phyloP scores from a whole-genome alignment of 306 rosid genomes.

The cucumber (Cucumis sativus) region DNA sequence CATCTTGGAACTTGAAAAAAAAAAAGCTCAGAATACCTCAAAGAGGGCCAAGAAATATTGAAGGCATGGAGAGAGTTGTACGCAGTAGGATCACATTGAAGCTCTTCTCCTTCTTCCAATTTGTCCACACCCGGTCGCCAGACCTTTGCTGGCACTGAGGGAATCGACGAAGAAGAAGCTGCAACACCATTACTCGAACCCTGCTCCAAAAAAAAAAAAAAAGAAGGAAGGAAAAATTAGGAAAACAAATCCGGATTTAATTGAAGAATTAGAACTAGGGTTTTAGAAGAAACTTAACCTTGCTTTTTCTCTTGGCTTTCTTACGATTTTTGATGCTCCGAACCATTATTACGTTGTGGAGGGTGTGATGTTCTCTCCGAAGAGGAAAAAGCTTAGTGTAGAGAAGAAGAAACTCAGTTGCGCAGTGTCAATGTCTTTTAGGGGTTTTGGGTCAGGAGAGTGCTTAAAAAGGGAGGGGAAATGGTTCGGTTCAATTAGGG shows the following conservation, averaged over 20 bases:
- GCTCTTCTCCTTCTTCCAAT: constrained; percentile 95
- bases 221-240: neutral
- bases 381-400: neutral
- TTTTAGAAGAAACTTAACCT: constrained; percentile 27
- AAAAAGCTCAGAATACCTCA: constrained; percentile 35
- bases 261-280: neutral
- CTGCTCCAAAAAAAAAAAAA: constrained; percentile 9
- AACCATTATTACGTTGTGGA: constrained; percentile 24
- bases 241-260: neutral
- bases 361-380: neutral
- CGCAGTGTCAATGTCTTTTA: neutral
- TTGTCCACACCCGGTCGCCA: constrained; percentile 98
- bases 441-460: neutral
- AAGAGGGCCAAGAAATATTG: constrained; percentile 84
- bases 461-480: neutral
- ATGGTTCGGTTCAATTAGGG: neutral
- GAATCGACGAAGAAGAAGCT: constrained; percentile 46
- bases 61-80: constrained; percentile 87
- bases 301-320: constrained; percentile 66
- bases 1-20: neutral
- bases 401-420: neutral
- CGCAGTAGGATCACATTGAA: constrained; percentile 85
- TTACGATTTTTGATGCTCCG: constrained; percentile 58
- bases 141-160: constrained; percentile 55
- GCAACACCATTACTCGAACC: constrained; percentile 45